phyloP scores from a whole-genome alignment of 768 basidiomycete genomes.

The Mycena polygramma region DNA sequence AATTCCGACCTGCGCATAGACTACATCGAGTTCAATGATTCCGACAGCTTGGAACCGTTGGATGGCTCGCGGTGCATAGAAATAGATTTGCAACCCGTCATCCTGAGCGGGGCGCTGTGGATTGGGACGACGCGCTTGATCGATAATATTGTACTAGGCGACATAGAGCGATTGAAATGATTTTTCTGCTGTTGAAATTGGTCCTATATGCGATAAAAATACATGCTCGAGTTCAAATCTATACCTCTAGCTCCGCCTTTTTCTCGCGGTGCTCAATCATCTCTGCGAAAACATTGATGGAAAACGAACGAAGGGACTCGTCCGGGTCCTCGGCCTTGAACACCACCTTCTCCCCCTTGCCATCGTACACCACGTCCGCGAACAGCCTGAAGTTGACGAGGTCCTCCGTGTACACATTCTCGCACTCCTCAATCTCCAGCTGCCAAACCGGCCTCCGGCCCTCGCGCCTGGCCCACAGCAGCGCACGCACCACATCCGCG shows the following conservation, averaged over 20 bases:
- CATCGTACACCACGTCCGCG: conserved; percentile 22
- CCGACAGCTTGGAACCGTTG: conserved; percentile 78
- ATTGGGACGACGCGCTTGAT: conserved; percentile 91
- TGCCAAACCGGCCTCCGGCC: conserved; percentile 29
- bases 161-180: conserved; percentile 51
- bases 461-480: conserved; percentile 33
- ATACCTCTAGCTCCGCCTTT: not conserved
- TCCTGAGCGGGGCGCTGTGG: conserved; percentile 90
- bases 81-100: conserved; percentile 56
- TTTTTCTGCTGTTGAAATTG: no score
- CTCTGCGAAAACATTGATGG: conserved; percentile 12
- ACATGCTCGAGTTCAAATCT: not conserved
- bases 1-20: no score
- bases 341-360: not conserved
- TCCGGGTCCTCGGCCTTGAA: conserved; percentile 4
- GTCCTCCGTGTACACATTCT: conserved; percentile 17
- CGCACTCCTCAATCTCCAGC: conserved; percentile 30
- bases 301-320: conserved; percentile 4
- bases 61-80: conserved; percentile 44
- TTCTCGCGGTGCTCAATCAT: conserved; percentile 11
- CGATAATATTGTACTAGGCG: conserved; percentile 89
- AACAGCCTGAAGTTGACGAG: conserved; percentile 20
- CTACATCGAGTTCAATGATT: conserved; percentile 92
- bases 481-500: conserved; percentile 24
- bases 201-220: not conserved